Percentiles rank a stretch among this genome's conserved stretches.
These are phyloP conservation scores for Grammothele lineata DNA, from an alignment of 768 basidiomycete species.

Conservation along the genomic window DNA sequence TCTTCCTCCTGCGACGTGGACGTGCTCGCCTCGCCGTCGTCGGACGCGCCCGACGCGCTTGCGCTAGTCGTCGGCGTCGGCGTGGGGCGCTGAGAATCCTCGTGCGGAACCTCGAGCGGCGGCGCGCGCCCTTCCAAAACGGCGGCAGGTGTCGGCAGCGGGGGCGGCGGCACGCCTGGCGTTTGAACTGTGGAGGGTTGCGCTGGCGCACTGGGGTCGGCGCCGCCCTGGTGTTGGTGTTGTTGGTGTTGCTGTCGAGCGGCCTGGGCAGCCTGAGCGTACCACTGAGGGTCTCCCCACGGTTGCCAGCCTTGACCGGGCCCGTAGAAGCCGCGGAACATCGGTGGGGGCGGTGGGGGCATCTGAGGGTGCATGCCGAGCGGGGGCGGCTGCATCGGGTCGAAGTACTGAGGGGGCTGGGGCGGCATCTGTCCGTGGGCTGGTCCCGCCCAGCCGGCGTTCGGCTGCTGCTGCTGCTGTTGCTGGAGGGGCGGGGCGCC, in stretches of 20 bases:
- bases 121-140: too few relatives aligned
- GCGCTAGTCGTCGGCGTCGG: too few relatives aligned
- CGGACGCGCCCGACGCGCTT: too few relatives aligned
- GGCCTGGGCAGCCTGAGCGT: constrained; percentile 15
- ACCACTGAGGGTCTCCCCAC: constrained; percentile 45
- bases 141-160: constrained; percentile 10
- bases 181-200: too few relatives aligned
- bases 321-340: constrained; percentile 54
- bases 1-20: too few relatives aligned
- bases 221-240: too few relatives aligned
- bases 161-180: neutral
- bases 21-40: too few relatives aligned
- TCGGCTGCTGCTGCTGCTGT: constrained; percentile 30
- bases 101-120: too few relatives aligned
- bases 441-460: constrained; percentile 12
- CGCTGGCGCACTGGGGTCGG: too few relatives aligned
- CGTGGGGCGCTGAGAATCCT: too few relatives aligned
- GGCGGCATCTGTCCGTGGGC: constrained; percentile 1
- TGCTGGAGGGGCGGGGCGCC: constrained; percentile 23
- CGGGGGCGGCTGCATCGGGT: constrained; percentile 12
- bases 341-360: constrained; percentile 12
- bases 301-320: constrained; percentile 64
- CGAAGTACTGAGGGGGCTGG: constrained; percentile 5
- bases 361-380: constrained; percentile 11
- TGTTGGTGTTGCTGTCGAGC: too few relatives aligned